phyloP scores from a whole-genome alignment of 176 grass and related monocot genomes.

The Guadua angustifolia region DNA sequence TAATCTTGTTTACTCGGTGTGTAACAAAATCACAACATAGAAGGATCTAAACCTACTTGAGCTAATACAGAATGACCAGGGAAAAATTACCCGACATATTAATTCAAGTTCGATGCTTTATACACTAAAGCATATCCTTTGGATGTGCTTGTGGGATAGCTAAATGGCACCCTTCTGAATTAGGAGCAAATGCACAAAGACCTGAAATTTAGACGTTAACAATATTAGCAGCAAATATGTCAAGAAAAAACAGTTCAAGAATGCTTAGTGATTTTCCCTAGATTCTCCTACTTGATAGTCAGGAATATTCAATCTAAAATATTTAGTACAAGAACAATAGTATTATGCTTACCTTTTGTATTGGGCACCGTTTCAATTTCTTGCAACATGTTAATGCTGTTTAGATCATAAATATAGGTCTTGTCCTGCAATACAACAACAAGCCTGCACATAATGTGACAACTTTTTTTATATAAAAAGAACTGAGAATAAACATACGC shows the following conservation, averaged over 20 bases:
- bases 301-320: not conserved
- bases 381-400: constrained; percentile 75
- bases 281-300: not conserved
- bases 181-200: constrained; percentile 90
- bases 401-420: constrained; percentile 87
- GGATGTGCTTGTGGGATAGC: constrained; percentile 84
- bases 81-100: constrained; percentile 75
- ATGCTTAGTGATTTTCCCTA: not conserved
- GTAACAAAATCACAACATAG: not conserved
- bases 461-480: constrained; percentile 31
- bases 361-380: constrained; percentile 90
- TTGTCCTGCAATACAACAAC: constrained; percentile 93
- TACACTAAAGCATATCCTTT: constrained; percentile 91
- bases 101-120: constrained; percentile 90
- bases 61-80: not conserved
- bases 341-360: constrained; percentile 68
- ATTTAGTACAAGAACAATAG: not conserved
- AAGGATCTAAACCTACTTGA: constrained; percentile 15
- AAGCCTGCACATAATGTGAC: constrained; percentile 80
- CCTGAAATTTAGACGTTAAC: constrained; percentile 55
- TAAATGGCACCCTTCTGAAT: constrained; percentile 81
- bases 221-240: constrained; percentile 26
- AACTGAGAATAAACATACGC: not conserved
- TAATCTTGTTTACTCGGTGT: not conserved
- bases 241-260: not conserved